Percentiles rank a stretch among this genome's conserved stretches.
These are phyloP conservation scores for Exophiala phaeomuriformis DNA, from an alignment of 2,329 filamentous ascomycete genomes.

Conservation along the genomic window DNA sequence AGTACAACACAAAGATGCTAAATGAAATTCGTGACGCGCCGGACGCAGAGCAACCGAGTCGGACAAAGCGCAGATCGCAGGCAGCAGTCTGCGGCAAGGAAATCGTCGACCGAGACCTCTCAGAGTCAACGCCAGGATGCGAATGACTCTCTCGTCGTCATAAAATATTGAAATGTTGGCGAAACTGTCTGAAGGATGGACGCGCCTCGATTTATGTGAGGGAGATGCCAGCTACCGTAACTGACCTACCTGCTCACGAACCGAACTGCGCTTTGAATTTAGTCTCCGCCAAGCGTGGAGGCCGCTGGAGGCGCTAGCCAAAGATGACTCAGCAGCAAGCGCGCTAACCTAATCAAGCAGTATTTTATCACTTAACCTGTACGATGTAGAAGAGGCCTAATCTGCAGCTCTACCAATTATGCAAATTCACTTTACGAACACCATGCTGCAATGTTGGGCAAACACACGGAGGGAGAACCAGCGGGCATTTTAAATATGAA, in stretches of 20 bases:
- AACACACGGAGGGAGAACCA: no score
- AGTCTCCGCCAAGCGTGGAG: not conserved
- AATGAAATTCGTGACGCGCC: constrained; percentile 20
- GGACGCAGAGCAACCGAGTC: constrained; percentile 3
- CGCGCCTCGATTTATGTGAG: constrained; percentile 5
- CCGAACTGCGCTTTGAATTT: not conserved
- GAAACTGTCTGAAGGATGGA: not conserved
- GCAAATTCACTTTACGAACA: no score
- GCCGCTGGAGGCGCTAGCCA: not conserved
- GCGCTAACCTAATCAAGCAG: no score
- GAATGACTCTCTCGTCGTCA: not conserved
- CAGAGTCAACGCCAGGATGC: constrained; percentile 6
- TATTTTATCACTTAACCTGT: no score
- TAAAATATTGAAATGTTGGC: constrained; percentile 1
- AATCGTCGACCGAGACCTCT: constrained; percentile 1
- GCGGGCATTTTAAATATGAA: no score
- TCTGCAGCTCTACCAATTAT: no score
- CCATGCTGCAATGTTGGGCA: no score
- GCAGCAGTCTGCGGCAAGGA: constrained; percentile 7
- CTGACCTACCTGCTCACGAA: not conserved
- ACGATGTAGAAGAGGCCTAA: no score
- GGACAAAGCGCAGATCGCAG: not conserved
- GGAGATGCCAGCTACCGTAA: not conserved
- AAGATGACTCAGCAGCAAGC: no score
- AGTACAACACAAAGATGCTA: constrained; percentile 5